Conservation (phyloP, 2,329 filamentous ascomycete genomes). For the Aureobasidium zeae region DNA sequence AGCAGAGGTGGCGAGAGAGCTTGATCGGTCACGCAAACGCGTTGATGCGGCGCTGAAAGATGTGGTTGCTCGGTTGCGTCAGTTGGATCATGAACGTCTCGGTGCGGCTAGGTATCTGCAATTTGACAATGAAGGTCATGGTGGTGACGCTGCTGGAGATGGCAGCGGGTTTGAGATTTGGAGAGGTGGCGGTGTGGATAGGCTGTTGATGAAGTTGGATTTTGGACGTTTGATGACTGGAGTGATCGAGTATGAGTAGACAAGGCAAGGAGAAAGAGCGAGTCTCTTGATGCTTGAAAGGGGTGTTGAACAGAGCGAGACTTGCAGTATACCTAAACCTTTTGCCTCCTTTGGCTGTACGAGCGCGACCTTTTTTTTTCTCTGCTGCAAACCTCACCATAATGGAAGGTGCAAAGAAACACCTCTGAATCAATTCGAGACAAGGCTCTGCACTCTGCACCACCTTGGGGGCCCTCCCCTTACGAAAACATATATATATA, state of each 20-base stretch:
- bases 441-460: too few species aligned
- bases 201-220: conserved; percentile 85
- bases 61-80: conserved; percentile 46
- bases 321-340: too few species aligned
- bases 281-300: too few species aligned
- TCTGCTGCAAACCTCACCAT: too few species aligned
- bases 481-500: too few species aligned
- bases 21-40: conserved; percentile 53
- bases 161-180: conserved; percentile 54
- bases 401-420: too few species aligned
- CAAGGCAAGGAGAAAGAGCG: background rate
- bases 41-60: conserved; percentile 60
- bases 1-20: conserved; percentile 52
- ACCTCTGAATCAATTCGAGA: too few species aligned
- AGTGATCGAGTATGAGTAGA: conserved; percentile 24
- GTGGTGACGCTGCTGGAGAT: too few species aligned
- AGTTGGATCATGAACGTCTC: conserved; percentile 49
- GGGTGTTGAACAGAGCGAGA: too few species aligned
- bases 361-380: too few species aligned
- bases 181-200: conserved; percentile 70
- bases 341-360: too few species aligned
- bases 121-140: conserved; percentile 20
- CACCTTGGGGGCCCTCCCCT: too few species aligned
- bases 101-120: conserved; percentile 25
- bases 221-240: conserved; percentile 36